Evolutionary conservation across 2,329 filamentous ascomycete species (phyloP), one percentile per base, ranked within the genome.

Genomic region (Ceratocystis lukuohia): DNA sequence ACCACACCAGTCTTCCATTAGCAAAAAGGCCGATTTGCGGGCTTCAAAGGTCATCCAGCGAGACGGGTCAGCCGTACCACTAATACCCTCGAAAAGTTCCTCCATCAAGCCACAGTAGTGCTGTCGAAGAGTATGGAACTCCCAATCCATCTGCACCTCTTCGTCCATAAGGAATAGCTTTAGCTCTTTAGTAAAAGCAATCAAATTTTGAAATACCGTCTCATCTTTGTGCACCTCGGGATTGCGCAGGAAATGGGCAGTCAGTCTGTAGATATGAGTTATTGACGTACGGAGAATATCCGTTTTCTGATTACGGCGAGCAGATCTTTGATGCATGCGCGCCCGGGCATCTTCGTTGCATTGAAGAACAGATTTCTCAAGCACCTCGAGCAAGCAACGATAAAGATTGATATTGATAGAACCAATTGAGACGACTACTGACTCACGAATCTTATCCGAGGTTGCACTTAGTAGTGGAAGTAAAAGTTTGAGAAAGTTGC

Each of bases 1-100:
- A 1, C 94, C 94, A 74, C 94, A 99, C 95, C 95, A 99, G 70
- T 97, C 93, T 75, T 99, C 94, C 92, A 99, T 97, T 61, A 99
- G 78, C 0, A 92, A 87, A 73, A 99, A 99, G 0, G 93, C 89
- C 4, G 94, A 96, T 74, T 96, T 96, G 50, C 95, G 83, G 12
- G 92, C 90, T 74, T 99, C 94, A 72, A 99, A 99, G 0, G 94
- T 92, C 84, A 99, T 94, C 93, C 94, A 99, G 41, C 91, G 84
- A 3, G 90, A 87, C 1, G 91, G 88, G 68, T 96, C 90, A 69
- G 86, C 86, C 0, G 91, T 91, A 64, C 87, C 84, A 71, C 93
- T 94, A 71, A 96, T 91, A 5, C 90, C 91, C 71, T 96, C 90
- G 70, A 96, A 99, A 0, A 99, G 79, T 68, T 92, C 89, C 73